Conservation (phyloP, 1,284 basidiomycete genomes). For the Termitomyces sp. region DNA sequence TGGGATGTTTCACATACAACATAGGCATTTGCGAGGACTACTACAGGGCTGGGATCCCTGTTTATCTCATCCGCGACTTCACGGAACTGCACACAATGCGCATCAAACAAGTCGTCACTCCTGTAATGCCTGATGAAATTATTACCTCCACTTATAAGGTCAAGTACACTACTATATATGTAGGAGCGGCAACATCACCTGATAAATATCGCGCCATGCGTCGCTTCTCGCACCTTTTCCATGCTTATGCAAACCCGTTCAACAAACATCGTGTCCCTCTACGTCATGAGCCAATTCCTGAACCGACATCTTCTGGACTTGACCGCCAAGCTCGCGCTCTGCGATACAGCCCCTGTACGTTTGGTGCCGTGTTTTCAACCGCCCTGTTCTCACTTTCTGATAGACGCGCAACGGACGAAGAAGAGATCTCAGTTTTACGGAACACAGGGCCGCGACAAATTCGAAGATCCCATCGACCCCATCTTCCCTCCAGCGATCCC, state of each 20-base stretch:
- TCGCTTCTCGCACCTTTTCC: background rate
- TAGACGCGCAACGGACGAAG: too few species aligned
- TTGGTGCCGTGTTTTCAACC: too few species aligned
- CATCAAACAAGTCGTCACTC: background rate
- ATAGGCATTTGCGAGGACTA: background rate
- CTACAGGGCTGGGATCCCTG: background rate
- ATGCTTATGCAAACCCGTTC: background rate
- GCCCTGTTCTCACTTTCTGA: too few species aligned
- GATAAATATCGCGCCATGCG: background rate
- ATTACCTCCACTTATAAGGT: background rate
- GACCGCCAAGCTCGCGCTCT: too few species aligned
- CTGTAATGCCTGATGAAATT: background rate
- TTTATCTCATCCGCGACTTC: background rate
- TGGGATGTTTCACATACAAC: background rate
- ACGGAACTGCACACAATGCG: background rate
- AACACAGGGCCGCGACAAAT: background rate
- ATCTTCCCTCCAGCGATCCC: background rate
- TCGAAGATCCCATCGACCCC: background rate
- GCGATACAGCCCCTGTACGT: too few species aligned
- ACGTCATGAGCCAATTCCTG: too few species aligned
- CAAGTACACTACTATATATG: background rate
- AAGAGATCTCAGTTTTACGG: background rate
- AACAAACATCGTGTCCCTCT: background rate
- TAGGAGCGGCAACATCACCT: background rate
- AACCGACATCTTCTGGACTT: too few species aligned